phyloP scores from a whole-genome alignment of 2,329 filamentous ascomycete species.

The Chrysoporthe austroafricana region DNA sequence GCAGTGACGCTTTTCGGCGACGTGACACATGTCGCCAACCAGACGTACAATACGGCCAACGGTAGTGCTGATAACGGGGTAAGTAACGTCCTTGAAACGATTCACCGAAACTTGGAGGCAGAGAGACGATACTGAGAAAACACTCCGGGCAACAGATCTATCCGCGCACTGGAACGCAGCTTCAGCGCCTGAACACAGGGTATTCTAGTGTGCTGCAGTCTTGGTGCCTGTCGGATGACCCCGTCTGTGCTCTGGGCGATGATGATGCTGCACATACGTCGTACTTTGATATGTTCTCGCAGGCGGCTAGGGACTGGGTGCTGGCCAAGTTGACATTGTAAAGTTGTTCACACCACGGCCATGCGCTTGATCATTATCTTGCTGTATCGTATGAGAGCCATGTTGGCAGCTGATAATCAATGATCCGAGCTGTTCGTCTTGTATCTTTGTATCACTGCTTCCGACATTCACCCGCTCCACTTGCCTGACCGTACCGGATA shows the following conservation, averaged over 20 bases:
- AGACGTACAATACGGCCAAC: conserved; percentile 25
- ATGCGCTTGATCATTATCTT: not conserved
- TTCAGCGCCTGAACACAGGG: conserved; percentile 35
- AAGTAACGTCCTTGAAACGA: not conserved
- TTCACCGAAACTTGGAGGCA: not conserved
- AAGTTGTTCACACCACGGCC: not conserved
- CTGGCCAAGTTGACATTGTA: conserved; percentile 19
- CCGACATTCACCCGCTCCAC: not conserved
- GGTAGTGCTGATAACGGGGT: conserved; percentile 23
- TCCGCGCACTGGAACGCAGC: conserved; percentile 38
- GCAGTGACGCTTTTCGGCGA: conserved; percentile 25
- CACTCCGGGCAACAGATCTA: conserved; percentile 28
- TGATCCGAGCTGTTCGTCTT: not conserved
- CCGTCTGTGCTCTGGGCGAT: conserved; percentile 44
- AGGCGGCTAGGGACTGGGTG: conserved; percentile 31
- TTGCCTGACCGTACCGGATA: not conserved
- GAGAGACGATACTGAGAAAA: not conserved
- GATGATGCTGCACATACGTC: conserved; percentile 40
- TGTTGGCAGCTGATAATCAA: not conserved
- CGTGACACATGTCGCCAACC: conserved; percentile 23
- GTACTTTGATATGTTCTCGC: conserved; percentile 41
- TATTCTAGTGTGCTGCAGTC: conserved; percentile 36
- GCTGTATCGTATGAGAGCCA: not conserved
- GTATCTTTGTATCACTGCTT: not conserved
- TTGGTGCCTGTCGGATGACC: conserved; percentile 44